Base-by-base conservation (phyloP, 1,139 yeast species). In the Candida glucosophila region DNA sequence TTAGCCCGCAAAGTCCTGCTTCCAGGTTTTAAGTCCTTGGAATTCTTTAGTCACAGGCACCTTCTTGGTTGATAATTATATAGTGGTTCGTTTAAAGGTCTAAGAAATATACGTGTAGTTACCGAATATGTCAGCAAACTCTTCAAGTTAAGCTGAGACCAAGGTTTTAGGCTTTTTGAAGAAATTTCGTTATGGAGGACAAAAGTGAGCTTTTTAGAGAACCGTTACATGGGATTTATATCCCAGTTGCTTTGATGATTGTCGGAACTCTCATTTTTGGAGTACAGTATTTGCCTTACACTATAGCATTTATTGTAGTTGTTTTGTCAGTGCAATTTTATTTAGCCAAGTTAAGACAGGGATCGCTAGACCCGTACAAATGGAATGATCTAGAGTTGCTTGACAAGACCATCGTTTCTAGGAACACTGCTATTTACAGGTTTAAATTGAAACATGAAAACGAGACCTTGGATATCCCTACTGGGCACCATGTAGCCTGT, bases 401-500 rank as follows among this genome's bases (percentile, higher is more conserved):
- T 24, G 90, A 80, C 39, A 78, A 76, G 49, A 80, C 88, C 1
- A 57, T 80, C 28, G 64, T 80, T 31, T 72, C 79, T 11, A 74
- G 67, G 40, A 75, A 79, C 52, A 52, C 77, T 4, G 86, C 86
- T 23, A 77, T 80, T 34, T 80, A 79, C 47, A 61, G 90, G 31
- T 80, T 80, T 56, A 73, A 71, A 43, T 58, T 80, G 41, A 58
- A 58, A 33, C 65, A 73, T 29, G 74, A 72, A 5, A 67, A 70
- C 26, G 86, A 78, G 43, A 62, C 68, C 6, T 58, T 80, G 39
- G 63, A 73, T 30, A 61, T 78, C 26, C 86, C 88, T 14, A 69
- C 80, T 15, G 92, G 92, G 12, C 81, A 77, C 44, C 82, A 78
- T 45, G 59, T 80, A 26, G 81, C 80, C n/a, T 69, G 76, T 43